phyloP scores from a whole-genome alignment of 1,284 basidiomycete genomes.

The Hypsizygus ulmarius region DNA sequence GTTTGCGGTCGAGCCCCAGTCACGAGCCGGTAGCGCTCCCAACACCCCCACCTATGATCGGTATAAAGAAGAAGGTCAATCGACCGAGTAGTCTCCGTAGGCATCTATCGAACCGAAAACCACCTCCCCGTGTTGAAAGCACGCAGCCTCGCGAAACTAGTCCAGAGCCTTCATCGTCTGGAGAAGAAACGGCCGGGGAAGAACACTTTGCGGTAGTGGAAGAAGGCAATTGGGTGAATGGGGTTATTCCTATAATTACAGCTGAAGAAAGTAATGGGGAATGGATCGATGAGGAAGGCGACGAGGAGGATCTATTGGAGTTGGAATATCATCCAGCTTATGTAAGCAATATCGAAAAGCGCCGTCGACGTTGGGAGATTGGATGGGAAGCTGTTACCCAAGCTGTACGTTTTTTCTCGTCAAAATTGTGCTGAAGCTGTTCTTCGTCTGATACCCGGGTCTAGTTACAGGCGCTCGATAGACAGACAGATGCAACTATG shows the following conservation, averaged over 20 bases:
- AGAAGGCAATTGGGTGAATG: conserved; percentile 34
- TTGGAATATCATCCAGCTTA: conserved; percentile 74
- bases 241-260: conserved; percentile 19
- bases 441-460: conserved; percentile 11
- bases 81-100: conserved; percentile 22
- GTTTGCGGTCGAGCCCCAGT: conserved; percentile 71
- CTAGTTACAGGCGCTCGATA: conserved; percentile 76
- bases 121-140: conserved; percentile 73
- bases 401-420: conserved; percentile 41
- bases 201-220: conserved; percentile 37
- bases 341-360: conserved; percentile 61
- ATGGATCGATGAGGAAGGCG: conserved; percentile 75
- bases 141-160: conserved; percentile 78
- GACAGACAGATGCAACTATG: conserved; percentile 76
- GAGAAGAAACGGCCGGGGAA: conserved; percentile 48
- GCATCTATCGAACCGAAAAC: conserved; percentile 38
- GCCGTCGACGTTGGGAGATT: conserved; percentile 67
- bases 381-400: conserved; percentile 71
- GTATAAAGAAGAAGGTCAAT: conserved; percentile 32
- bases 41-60: conserved; percentile 38
- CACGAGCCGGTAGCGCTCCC: conserved; percentile 66
- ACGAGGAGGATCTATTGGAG: conserved; percentile 68
- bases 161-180: conserved; percentile 60
- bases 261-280: conserved; percentile 50
- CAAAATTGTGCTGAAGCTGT: conserved; percentile 4